Evolutionary conservation across 2,329 filamentous ascomycete genomes (phyloP), one percentile per base, ranked within the genome.

Genomic region (Fusarium metavorans): DNA sequence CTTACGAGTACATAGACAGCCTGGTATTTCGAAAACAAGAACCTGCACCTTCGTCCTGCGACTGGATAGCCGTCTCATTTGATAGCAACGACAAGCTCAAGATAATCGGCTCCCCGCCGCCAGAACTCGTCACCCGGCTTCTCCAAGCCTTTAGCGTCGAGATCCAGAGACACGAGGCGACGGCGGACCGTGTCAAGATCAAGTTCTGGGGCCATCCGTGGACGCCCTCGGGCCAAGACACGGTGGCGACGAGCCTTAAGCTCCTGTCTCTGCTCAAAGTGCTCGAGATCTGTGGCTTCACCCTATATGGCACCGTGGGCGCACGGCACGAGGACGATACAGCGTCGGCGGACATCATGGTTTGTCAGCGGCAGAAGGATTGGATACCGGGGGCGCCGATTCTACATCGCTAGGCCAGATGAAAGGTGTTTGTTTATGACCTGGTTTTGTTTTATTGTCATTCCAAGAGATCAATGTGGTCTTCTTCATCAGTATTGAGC

Each of bases 1-100:
- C 0, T 32, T 14, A 8, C 2, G 8, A 30, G 16, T n/a, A 30
- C 1, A 1, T 14, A 74, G 71, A 74, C 3, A 56, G 48, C 0
- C 67, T 74, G 1, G 41, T 74, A 6, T 74, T 74, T 18, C 67
- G 71, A 11, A 74, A 71, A 20, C 71, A 74, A 32, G 64, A 74
- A 6, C 71, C 67, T 0, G n/a, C 48, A 0, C 71, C 71, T 4
- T 57, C 67, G 0, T 67, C 71, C 0, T 71, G 63, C 13, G 71
- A 74, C 25, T 74, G 71, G 71, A 62, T 74, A 9, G 58, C 58
- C 2, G n/a, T 74, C 5, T 74, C 71, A 1, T 74, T 74, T 6
- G 71, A 74, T 13, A 45, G 43, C 18, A 52, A 14, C 9, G 67
- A 74, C 27, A 74, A 74, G 30, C 20, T 74, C 1, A 74, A 74